Base-by-base conservation (phyloP, 768 basidiomycete genomes). In the Termitomyces sp. region DNA sequence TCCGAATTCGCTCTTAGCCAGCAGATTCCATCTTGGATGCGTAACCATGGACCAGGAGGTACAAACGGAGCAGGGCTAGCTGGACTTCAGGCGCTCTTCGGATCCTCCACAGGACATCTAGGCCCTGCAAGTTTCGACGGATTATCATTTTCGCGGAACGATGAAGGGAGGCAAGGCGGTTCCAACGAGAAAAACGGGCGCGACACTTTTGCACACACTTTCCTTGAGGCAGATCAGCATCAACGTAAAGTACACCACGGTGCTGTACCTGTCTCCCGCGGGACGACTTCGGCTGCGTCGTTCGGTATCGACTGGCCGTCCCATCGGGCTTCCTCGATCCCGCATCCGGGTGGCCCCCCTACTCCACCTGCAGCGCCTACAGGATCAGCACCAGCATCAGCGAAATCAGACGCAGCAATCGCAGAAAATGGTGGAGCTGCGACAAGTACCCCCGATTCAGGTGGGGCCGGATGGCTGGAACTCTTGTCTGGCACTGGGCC, bases 161-260 rank as follows among this genome's bases (percentile, higher is more conserved):
- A 57, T 24, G 55, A 57, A 7, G 61, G 50, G 20, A 54, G 58
- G 22, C 62, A 42, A 7, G 54, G 48, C 18, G 66, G 16, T 7
- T 18, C 33, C 2, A 20, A 13, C 13, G 53, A 58, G 35, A 54
- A 58, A 9, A 55, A 36, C 13, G 57, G 36, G 16, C 53, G 54
- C 8, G 68, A 67, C 24, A 62, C 67, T 53, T 70, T 70, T 36
- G 66, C 66, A 7, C 49, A 51, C 38, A 65, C 66, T 28, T 70
- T 72, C 51, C 60, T 70, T 6, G 69, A 70, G 57, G 69, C 69
- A n/a, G 68, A 72, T 35, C 59, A 60, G 30, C 57, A 58, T 30
- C 61, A 63, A 32, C 59, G 57, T 22, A 60, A 60, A 36, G 51
- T 55, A 8, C 44, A 54, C 1, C 54, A 42, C 30, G 10, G 45